Percentiles rank a stretch among this genome's conserved stretches.
Evolutionary conservation across 2,329 filamentous ascomycete species (phyloP).

Genomic region (Fusarium nelsonii): DNA sequence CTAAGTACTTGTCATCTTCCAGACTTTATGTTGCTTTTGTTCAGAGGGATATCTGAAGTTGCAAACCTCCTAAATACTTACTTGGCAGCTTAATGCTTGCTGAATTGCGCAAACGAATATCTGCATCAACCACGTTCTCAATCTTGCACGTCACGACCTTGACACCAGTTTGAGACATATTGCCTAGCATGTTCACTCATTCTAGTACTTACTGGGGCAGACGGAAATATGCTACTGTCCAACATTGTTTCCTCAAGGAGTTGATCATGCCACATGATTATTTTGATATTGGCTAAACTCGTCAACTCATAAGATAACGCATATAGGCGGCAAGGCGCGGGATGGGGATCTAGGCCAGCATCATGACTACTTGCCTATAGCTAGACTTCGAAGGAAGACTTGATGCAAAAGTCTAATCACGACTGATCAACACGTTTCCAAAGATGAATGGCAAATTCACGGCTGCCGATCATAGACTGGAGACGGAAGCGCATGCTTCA

Average conservation of each 20-base stretch:
- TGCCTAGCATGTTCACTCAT: too few relatives aligned
- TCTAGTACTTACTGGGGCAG: too few relatives aligned
- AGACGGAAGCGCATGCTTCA: neutral
- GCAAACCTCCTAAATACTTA: neutral
- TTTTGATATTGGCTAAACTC: constrained; percentile 6
- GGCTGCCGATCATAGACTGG: constrained; percentile 21
- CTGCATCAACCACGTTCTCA: too few relatives aligned
- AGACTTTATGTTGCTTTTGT: neutral
- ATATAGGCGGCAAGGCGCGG: neutral
- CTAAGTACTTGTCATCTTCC: neutral
- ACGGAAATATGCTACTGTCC: too few relatives aligned
- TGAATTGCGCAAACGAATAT: too few relatives aligned
- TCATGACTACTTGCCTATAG: neutral
- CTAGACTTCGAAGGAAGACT: neutral
- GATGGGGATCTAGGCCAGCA: neutral
- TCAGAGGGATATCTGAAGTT: neutral
- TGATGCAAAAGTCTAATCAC: neutral
- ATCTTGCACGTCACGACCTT: too few relatives aligned
- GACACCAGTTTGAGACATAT: too few relatives aligned
- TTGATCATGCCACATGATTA: neutral
- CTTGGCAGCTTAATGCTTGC: neutral
- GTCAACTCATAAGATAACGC: constrained; percentile 5
- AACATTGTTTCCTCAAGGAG: too few relatives aligned
- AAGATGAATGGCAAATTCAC: constrained; percentile 1
- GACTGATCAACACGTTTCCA: constrained; percentile 12